These are phyloP conservation scores for Chaetomiaceae sp. DNA, from an alignment of 2,329 filamentous ascomycete species.

Conservation along the genomic window DNA sequence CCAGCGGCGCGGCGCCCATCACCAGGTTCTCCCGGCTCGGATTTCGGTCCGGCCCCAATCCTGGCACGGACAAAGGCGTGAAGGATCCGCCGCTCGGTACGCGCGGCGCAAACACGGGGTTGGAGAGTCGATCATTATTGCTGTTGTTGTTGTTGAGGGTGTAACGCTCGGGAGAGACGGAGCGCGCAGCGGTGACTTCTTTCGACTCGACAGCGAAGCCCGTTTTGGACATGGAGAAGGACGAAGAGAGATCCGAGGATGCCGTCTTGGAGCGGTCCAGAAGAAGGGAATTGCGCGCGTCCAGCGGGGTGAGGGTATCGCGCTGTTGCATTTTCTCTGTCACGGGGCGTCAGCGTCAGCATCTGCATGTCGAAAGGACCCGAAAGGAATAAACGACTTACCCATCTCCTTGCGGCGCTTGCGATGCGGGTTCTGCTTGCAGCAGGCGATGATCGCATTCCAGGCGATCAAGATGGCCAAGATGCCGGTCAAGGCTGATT, in stretches of 20 bases:
- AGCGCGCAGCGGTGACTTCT: neutral
- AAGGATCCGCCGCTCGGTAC: slow-evolving; percentile 23
- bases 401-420: slow-evolving; percentile 84
- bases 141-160: neutral
- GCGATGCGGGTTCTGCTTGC: slow-evolving; percentile 85
- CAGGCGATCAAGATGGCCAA: slow-evolving; percentile 83
- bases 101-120: slow-evolving; percentile 13
- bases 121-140: neutral
- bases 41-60: slow-evolving; percentile 19
- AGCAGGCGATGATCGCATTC: slow-evolving; percentile 79
- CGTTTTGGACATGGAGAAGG: slow-evolving; percentile 42
- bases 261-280: slow-evolving; percentile 50
- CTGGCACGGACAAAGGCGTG: slow-evolving; percentile 15
- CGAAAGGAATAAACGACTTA: slow-evolving; percentile 43
- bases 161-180: slow-evolving; percentile 11
- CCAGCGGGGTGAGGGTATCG: slow-evolving; percentile 80
- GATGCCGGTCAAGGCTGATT: slow-evolving; percentile 75
- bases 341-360: neutral
- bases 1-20: slow-evolving; percentile 38
- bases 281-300: slow-evolving; percentile 81
- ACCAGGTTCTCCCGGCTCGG: slow-evolving; percentile 39
- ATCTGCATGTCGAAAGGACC: neutral
- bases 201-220: slow-evolving; percentile 31
- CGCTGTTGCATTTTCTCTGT: slow-evolving; percentile 71
- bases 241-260: slow-evolving; percentile 34